Base-by-base conservation (phyloP, 352 stramenopile genomes). In the Pythium myriotylum region DNA sequence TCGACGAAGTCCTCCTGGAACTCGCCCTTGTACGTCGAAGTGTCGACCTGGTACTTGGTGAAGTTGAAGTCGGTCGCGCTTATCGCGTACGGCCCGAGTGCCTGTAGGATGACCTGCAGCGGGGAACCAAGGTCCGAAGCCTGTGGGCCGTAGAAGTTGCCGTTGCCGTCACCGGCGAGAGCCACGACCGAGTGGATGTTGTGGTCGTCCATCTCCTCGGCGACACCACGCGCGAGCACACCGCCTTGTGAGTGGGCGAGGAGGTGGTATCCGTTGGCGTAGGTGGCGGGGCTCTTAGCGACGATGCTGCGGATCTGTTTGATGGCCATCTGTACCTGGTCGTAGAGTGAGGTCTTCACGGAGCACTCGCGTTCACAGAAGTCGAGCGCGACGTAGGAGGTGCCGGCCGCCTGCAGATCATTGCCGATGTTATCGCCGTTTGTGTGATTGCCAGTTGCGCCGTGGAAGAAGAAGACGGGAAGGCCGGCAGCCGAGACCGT, bases 161-260 rank as follows among this genome's bases (percentile, higher is more conserved):
- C 70, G 42, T 79, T 81, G 42, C 79, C 70, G 6, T 69, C 63
- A 2, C 75, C 70, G 0, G 72, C 72, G 20, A 84, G 58, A 57
- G 69, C 77, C 23, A 84, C 62, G 19, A 84, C 41, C 24, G 56
- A 59, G 46, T 71, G 56, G 20, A 84, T 67, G 6, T 70, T 73
- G 59, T 81, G 75, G 50, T 81, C 75, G 40, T 84, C 61, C 72
- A 81, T 81, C 37, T 79, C 68, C 35, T 84, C 72, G 13, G 79
- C 46, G 4, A 84, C 71, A 2, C 65, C 60, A 17, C 73, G 75
- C 2, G 66, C 71, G 23, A 81, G 39, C 1, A 59, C 42, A 0
- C 75, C 73, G 2, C 73, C 75, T 10, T 81, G 73, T 4, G 73
- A 84, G 43, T 84, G 70, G 0, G 60, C 70, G 3, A 84, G 60